These are phyloP conservation scores for Salix exigua DNA, from an alignment of 345 rosid species.

Conservation along the genomic window DNA sequence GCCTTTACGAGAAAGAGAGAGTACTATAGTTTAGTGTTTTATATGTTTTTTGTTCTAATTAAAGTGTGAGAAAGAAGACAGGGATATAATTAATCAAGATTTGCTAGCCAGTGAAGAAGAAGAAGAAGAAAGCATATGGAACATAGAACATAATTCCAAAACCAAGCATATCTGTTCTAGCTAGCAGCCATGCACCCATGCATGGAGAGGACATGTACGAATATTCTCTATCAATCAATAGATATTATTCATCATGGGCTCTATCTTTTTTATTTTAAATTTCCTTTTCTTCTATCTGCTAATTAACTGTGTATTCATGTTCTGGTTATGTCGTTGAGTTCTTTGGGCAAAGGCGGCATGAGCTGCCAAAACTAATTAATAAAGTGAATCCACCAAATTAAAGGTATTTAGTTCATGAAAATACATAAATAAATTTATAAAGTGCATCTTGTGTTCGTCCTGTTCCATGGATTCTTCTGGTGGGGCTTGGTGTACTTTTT, in stretches of 20 bases:
- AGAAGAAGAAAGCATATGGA: neutral
- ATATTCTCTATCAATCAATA: conserved; percentile 8
- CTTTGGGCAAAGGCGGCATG: conserved; percentile 17
- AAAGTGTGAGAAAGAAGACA: neutral
- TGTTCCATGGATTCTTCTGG: conserved; percentile 36
- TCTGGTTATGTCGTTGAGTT: neutral
- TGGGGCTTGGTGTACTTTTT: conserved; percentile 13
- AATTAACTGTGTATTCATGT: neutral
- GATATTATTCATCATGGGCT: neutral
- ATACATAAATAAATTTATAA: conserved; percentile 4
- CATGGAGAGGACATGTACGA: conserved; percentile 3
- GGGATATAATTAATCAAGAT: neutral
- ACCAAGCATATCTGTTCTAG: neutral
- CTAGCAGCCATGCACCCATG: conserved; percentile 12
- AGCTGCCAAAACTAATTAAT: conserved; percentile 19
- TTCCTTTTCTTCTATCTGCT: neutral
- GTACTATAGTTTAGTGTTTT: conserved; percentile 8
- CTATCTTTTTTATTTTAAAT: neutral
- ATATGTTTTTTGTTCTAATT: neutral
- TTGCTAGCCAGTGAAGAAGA: neutral
- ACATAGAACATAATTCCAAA: neutral
- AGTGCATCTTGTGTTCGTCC: conserved; percentile 37
- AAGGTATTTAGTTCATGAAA: conserved; percentile 15
- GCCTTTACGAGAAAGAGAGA: conserved; percentile 5
- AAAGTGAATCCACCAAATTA: conserved; percentile 43